These are phyloP conservation scores for Pyricularia sp. DNA, from an alignment of 2,329 filamentous ascomycete species.

Conservation along the genomic window DNA sequence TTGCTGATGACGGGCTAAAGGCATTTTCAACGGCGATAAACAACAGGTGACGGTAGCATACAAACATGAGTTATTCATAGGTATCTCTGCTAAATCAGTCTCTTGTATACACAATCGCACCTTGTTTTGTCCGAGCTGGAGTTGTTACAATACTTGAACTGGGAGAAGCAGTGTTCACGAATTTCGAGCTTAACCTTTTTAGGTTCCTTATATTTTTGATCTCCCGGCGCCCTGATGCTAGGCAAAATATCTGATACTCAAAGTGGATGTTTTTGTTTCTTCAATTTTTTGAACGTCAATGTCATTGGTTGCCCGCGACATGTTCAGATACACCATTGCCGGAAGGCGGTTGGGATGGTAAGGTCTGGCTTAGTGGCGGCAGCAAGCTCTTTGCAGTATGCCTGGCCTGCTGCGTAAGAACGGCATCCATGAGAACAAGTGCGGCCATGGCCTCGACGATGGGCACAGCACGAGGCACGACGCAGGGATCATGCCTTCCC, in stretches of 20 bases:
- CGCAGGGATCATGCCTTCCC: constrained; percentile 88
- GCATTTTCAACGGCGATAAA: too few relatives aligned
- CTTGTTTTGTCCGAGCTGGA: neutral
- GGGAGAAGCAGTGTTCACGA: neutral
- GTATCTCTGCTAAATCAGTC: too few relatives aligned
- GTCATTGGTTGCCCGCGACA: constrained; percentile 2
- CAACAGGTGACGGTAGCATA: too few relatives aligned
- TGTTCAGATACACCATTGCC: constrained; percentile 20
- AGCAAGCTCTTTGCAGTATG: constrained; percentile 35
- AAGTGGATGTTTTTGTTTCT: too few relatives aligned
- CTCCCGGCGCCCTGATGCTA: neutral
- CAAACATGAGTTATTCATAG: too few relatives aligned
- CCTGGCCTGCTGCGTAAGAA: constrained; percentile 69
- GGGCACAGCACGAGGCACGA: constrained; percentile 78
- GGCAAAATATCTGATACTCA: neutral
- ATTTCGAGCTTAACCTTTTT: neutral
- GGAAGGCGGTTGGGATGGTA: constrained; percentile 16
- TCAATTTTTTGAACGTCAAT: neutral
- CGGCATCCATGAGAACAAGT: constrained; percentile 75
- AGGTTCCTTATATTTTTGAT: neutral
- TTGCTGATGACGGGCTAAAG: too few relatives aligned
- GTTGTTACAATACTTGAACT: neutral
- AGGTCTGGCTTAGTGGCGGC: constrained; percentile 26
- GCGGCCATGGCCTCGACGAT: constrained; percentile 89
- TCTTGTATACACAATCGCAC: too few relatives aligned